These are phyloP conservation scores for Nadsonia starkeyi-henricii DNA, from an alignment of 1,139 yeast species.

Conservation along the genomic window DNA sequence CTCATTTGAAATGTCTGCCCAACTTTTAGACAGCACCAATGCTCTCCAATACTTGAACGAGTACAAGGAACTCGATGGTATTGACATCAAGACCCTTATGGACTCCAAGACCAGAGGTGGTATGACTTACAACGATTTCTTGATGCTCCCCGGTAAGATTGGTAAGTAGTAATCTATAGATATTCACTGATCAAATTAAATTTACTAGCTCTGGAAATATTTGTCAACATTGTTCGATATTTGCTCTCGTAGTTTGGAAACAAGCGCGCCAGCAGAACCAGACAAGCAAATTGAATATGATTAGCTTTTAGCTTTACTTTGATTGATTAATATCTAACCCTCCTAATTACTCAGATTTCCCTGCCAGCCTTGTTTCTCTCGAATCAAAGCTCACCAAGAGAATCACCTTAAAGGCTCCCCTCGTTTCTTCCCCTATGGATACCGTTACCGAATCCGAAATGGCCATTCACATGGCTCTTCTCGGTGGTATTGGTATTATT, in stretches of 20 bases:
- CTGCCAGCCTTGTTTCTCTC: slow-evolving; percentile 60
- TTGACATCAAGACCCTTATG: slow-evolving; percentile 71
- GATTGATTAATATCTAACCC: no score
- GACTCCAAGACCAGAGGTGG: slow-evolving; percentile 90
- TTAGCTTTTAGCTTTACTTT: no score
- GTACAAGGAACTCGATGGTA: slow-evolving; percentile 70
- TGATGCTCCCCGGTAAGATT: slow-evolving; percentile 90
- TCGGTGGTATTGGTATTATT: slow-evolving; percentile 98
- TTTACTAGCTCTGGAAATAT: no score
- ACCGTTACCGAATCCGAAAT: slow-evolving; percentile 93
- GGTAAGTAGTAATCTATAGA: slow-evolving; percentile 14
- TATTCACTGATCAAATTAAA: no score
- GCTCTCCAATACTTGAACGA: slow-evolving; percentile 56
- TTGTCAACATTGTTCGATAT: no score
- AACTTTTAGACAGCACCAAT: slow-evolving; percentile 35
- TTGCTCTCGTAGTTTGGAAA: no score
- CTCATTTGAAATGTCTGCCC: slow-evolving; percentile 2
- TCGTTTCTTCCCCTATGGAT: slow-evolving; percentile 98
- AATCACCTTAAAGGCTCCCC: slow-evolving; percentile 83
- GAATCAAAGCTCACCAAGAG: slow-evolving; percentile 84
- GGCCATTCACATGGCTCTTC: slow-evolving; percentile 98
- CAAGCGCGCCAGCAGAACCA: no score
- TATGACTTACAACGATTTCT: slow-evolving; percentile 90
- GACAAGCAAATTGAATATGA: no score
- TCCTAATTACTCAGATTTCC: slow-evolving; percentile 32